A percentile compares a stretch with the other conserved stretches of the same genome.
phyloP scores from a whole-genome alignment of 208 protist genomes.

The Leishmania tropica region DNA sequence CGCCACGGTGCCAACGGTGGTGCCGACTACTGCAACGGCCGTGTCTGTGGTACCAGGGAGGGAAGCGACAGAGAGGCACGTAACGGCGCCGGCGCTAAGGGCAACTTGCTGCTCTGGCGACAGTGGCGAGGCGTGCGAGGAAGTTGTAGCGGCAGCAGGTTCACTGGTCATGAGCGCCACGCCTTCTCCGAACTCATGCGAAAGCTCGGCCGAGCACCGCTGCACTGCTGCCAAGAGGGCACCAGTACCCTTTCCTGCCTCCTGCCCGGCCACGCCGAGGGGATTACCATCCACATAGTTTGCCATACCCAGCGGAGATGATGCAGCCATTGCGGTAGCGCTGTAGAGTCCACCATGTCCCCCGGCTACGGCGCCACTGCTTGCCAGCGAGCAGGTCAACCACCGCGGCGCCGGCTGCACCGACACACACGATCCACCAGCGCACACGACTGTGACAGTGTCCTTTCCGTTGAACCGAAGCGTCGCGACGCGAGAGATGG shows the following conservation, averaged over 20 bases:
- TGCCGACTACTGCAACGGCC: slow-evolving; percentile 65
- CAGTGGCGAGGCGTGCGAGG: background rate
- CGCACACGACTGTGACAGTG: slow-evolving; percentile 14
- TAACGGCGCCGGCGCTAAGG: slow-evolving; percentile 32
- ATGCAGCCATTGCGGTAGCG: background rate
- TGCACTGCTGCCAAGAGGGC: slow-evolving; percentile 14
- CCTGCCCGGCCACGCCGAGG: background rate
- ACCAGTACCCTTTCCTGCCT: slow-evolving; percentile 12
- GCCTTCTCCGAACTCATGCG: background rate
- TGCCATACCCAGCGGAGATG: background rate
- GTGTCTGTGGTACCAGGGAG: slow-evolving; percentile 39
- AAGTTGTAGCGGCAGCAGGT: background rate
- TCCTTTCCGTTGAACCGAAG: slow-evolving; percentile 6
- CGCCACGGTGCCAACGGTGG: slow-evolving; percentile 45
- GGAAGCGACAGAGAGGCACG: slow-evolving; percentile 36
- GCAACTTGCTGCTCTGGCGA: slow-evolving; percentile 14
- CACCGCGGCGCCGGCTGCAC: slow-evolving; percentile 21
- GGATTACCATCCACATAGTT: background rate
- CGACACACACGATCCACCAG: slow-evolving; percentile 24
- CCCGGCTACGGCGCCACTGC: background rate
- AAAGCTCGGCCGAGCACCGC: background rate
- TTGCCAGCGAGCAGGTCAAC: background rate
- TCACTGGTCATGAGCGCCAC: background rate
- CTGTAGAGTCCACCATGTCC: background rate
- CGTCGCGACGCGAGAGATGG: slow-evolving; percentile 21